Base-by-base conservation (phyloP, 345 rosid species). In the Rhodamnia argentea region DNA sequence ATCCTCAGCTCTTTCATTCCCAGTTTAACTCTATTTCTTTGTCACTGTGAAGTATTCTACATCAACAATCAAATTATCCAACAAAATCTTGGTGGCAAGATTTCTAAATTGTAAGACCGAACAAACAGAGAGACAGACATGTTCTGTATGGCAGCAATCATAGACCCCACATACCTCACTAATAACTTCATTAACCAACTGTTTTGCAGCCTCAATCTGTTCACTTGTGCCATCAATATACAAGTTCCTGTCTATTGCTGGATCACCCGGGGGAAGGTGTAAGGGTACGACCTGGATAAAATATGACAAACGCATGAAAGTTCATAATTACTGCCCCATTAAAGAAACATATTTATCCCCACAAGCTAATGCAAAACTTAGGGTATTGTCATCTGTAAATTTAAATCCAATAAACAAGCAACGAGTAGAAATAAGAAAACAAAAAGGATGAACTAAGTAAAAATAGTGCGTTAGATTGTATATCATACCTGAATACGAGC, bases 221-320 rank as follows among this genome's bases (percentile, higher is more conserved):
- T 98, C 99, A 84, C 82, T 89, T 14, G 96, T 93, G 85, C 99
- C 99, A 92, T 98, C 99, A 87, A 98, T 94, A 88, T 96, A 96
- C 83, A 98, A 89, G 52, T 93, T 91, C 89, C 99, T 91, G 29
- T 98, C 99, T 27, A 89, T 85, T 4, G 99, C 89, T 27, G 94
- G 85, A 90, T 98, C 99, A 83, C 99, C 99, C 16, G 99, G 98
- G 37, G 99, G 99, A 58, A 95, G 92, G 91, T 96, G 99, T 93
- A 98, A 88, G 32, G 99, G 99, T 85, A 98, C 94, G 85, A 98
- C 99, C 99, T 98, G 92, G 75, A 84, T 40, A 64, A 50, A 64
- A 52, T 14, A 59, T 24, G 5, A 51, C 40, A 50, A 14, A 27
- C 16, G 56, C 37, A 52, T 54, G 14, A 5, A 51, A 82, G 53